Evolutionary conservation across 1,284 basidiomycete genomes (phyloP), one percentile per base, ranked within the genome.

Genomic region (Trametes versicolor): DNA sequence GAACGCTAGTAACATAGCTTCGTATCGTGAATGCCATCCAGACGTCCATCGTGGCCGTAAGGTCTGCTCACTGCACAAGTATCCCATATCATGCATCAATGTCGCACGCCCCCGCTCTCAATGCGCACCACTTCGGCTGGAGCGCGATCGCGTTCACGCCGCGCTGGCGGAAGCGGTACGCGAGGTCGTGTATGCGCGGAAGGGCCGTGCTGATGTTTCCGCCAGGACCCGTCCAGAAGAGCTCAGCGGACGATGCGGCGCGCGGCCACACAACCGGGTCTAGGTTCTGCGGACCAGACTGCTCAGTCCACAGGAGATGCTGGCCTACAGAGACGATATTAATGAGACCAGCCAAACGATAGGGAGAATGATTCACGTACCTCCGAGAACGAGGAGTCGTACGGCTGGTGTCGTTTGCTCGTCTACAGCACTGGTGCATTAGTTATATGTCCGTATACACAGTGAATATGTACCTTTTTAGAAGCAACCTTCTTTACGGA

Each of bases 41-140:
- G 13, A 41, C 19, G 39, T 41, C 39, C 39, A 12, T 41, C 39
- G 19, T 19, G 39, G 39, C 39, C 12, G 13, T 32, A 32, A 32
- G 29, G 29, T 32, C 29, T 8, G 29, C 29, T 32, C 29, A 3
- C 29, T 32, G 29, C 29, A 32, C 29, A 32, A 17, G 41, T 43
- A 13, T 17, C 6, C 15, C 6, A 7, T 4, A 17, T n/a, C 71
- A 85, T 1, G 82, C 80, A 25, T 74, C 74, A 58, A 87, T 65
- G 74, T 89, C 83, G 71, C 89, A 90, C 43, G 74, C 79, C 7
- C 82, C 85, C 0, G 91, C 89, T n/a, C 92, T 79, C 39, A 95
- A 72, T 19, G 91, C 93, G 77, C 93, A 96, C 90, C 91, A 95
- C 68, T 88, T 81, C 1, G 94, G 94, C 79, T 95, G 93, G 25